phyloP scores from a whole-genome alignment of 2,329 filamentous ascomycete genomes.

The Neonectria hederae region DNA sequence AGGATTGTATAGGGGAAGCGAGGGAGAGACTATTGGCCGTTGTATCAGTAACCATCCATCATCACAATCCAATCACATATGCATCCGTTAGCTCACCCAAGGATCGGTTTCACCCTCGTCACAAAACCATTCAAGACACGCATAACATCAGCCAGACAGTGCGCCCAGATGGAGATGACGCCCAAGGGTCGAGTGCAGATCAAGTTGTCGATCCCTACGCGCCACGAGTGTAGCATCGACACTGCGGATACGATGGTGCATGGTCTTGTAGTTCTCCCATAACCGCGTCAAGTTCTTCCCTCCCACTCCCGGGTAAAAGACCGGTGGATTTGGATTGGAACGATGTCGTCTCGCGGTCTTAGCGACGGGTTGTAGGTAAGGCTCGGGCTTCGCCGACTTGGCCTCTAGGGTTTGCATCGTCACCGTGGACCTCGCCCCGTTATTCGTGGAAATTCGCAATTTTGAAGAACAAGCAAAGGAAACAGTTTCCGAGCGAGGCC shows the following conservation, averaged over 20 bases:
- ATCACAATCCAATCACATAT: background rate
- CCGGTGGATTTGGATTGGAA: background rate
- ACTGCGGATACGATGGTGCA: background rate
- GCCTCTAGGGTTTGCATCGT: background rate
- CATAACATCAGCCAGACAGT: background rate
- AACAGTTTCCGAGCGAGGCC: background rate
- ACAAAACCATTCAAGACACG: background rate
- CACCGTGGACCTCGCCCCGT: background rate
- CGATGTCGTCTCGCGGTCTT: background rate
- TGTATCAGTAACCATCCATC: background rate
- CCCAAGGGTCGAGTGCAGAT: slow-evolving; percentile 1
- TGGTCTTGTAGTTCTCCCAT: background rate
- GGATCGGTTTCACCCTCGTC: background rate
- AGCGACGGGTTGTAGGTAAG: background rate
- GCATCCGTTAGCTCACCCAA: background rate
- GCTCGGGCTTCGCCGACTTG: background rate
- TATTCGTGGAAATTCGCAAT: slow-evolving; percentile 10
- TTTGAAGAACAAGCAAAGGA: background rate
- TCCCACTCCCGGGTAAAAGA: background rate
- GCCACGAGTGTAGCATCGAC: background rate
- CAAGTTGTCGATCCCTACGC: background rate
- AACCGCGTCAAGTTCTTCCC: background rate
- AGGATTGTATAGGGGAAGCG: background rate
- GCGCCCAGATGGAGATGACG: background rate
- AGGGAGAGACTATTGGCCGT: background rate